Conservation (phyloP, 2,329 filamentous ascomycete species). For the Ceratocystis cubensis region DNA sequence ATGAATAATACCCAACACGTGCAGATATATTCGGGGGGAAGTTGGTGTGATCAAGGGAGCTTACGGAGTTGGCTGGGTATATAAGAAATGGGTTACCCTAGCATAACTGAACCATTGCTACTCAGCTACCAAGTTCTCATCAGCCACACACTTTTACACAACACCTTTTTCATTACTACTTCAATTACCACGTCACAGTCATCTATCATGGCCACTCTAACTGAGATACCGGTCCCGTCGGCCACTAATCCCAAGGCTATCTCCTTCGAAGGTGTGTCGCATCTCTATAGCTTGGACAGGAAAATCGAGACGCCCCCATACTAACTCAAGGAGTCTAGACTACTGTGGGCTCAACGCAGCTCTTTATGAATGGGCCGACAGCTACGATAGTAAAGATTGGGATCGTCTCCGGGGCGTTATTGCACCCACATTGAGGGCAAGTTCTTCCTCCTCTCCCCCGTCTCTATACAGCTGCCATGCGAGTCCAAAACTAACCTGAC, state of each 20-base stretch:
- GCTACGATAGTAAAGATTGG: conserved; percentile 57
- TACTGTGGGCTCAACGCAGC: conserved; percentile 25
- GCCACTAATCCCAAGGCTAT: conserved; percentile 17
- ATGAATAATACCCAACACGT: background rate
- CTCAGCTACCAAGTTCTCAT: too few species aligned
- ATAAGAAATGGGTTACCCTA: background rate
- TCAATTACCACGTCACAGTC: background rate
- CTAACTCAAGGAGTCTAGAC: conserved; percentile 19
- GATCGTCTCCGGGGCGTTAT: conserved; percentile 46
- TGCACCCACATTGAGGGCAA: conserved; percentile 34
- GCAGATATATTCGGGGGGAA: background rate
- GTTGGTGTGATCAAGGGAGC: background rate
- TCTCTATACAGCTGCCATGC: conserved; percentile 39
- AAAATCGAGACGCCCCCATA: background rate
- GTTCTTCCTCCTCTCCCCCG: background rate
- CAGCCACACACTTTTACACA: background rate
- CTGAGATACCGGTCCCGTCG: background rate
- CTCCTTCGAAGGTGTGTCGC: conserved; percentile 16
- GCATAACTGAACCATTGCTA: background rate
- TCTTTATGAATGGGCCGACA: conserved; percentile 48
- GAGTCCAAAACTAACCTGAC: conserved; percentile 39
- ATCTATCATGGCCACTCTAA: background rate
- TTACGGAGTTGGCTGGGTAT: background rate
- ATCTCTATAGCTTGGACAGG: background rate
- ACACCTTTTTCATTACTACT: background rate